phyloP scores from a whole-genome alignment of 352 stramenopile genomes.

The Thraustotheca clavata region DNA sequence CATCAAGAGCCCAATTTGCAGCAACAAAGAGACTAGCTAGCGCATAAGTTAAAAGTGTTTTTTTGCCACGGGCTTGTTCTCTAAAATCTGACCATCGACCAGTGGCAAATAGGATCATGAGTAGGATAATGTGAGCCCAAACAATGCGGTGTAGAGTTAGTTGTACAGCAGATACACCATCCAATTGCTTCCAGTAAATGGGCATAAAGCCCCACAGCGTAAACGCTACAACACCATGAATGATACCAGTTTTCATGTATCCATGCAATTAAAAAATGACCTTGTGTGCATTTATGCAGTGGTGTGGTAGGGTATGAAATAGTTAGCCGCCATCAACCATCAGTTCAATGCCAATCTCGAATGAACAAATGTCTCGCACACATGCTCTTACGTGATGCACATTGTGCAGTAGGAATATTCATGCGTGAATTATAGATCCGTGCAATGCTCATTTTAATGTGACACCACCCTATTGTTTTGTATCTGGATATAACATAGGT shows the following conservation, averaged over 20 bases:
- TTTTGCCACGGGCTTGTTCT: not conserved
- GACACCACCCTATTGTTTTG: no score
- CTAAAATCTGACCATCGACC: not conserved
- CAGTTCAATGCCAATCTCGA: no score
- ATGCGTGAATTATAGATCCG: no score
- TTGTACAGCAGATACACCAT: not conserved
- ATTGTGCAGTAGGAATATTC: no score
- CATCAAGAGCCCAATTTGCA: not conserved
- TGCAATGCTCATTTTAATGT: no score
- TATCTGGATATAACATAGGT: no score
- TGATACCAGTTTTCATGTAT: not conserved
- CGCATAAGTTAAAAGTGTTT: not conserved
- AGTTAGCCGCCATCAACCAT: no score
- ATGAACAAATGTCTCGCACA: no score
- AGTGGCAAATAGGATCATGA: not conserved
- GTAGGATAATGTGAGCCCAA: not conserved
- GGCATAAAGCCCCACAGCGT: constrained; percentile 5
- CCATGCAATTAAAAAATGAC: not conserved
- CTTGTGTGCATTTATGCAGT: not conserved
- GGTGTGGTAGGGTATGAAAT: not conserved
- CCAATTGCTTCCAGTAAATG: constrained; percentile 20
- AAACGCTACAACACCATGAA: not conserved
- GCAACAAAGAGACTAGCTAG: not conserved
- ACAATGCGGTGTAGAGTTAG: constrained; percentile 4
- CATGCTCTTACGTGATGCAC: no score